Base-by-base conservation (phyloP, 2,329 filamentous ascomycete genomes). In the Cladophialophora exuberans region DNA sequence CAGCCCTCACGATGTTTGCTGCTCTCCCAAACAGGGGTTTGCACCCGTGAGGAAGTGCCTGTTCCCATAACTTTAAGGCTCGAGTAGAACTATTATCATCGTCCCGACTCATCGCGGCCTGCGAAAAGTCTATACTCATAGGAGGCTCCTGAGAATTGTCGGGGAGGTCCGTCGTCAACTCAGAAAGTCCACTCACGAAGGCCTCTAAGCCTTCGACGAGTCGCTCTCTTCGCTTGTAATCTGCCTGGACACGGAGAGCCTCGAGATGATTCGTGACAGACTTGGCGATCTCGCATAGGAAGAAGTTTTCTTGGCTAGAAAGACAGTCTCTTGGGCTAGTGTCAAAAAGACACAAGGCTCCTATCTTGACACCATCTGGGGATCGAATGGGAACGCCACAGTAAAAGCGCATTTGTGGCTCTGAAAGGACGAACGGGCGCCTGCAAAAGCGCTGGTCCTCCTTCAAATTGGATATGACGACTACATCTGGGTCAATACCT, bases 211-310 rank as follows among this genome's bases (percentile, higher is more conserved):
- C 80, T 13, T 78, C 75, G 35, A 77, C 77, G 71, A 79, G 84
- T 63, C 74, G 77, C 56, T 75, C 81, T 39, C 73, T 78, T 61
- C 74, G 77, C 63, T 73, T 77, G 61, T 77, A 79, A 62, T 78
- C 81, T 51, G 74, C 79, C 50, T 70, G 77, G 56, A 72, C 75
- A 59, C 76, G 74, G 39, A 71, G 79, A 73, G 76, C 80, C 69
- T 84, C 82, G 5, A 88, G 67, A 54, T 86, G 83, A 28, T 83
- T 79, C 73, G 84, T 83, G 4, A 83, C 73, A 2, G 81, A 78
- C 17, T 71, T 70, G 0, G 78, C 73, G 67, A 85, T 74, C 30
- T 83, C 81, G 30, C 78, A 75, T 64, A 87, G 70, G 41, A 83
- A 84, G 18, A 75, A 72, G 1, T 78, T 57, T 39, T 83, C 78